Evolutionary conservation across 208 protist genomes (phyloP), one percentile per base, ranked within the genome.

Genomic region (Trypanosoma lewisi): DNA sequence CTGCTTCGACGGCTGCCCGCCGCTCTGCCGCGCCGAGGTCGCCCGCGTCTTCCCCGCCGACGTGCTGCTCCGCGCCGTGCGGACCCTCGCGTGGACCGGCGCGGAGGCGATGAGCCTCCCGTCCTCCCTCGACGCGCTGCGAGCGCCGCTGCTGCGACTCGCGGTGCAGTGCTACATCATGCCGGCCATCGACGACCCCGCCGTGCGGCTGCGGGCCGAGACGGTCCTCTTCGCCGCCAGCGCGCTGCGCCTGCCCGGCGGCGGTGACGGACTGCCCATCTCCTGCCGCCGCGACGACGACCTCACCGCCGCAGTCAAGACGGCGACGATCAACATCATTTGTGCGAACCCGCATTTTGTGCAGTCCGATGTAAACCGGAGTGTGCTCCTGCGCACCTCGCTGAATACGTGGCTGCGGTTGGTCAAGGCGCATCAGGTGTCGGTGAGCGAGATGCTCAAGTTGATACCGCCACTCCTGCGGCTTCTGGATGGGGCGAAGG

Each of bases 171-270:
- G 70, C 47, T 81, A 81, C 60, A 75, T 88, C 48, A 47, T 80
- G 42, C 68, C 70, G 14, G 55, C 65, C 11, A 80, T 87, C 34
- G 59, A 66, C 16, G 65, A 81, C 52, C 75, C 70, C 12, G 69
- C 62, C 50, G 66, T 76, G 51, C 78, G 86, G 77, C 72, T 93
- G 60, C 80, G 80, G 42, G 72, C 78, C 6, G 77, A 53, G 31
- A 89, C 86, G 11, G 78, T 88, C 1, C 69, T 93, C 23, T 85
- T 85, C 54, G 86, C 80, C n/a, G 77, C 80, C 14, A 93, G 86
- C 64, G 31, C 37, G 36, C 75, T 93, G 19, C 82, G 83, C 33
- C 60, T 71, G 48, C 14, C n/a, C n/a, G n/a, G n/a, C 60, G 23
- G 42, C 47, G 30, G 23, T 30, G 17, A 30, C 34, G 5, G 16